Base-by-base conservation (phyloP, 257 asterid species). In the Lycium ferocissimum region DNA sequence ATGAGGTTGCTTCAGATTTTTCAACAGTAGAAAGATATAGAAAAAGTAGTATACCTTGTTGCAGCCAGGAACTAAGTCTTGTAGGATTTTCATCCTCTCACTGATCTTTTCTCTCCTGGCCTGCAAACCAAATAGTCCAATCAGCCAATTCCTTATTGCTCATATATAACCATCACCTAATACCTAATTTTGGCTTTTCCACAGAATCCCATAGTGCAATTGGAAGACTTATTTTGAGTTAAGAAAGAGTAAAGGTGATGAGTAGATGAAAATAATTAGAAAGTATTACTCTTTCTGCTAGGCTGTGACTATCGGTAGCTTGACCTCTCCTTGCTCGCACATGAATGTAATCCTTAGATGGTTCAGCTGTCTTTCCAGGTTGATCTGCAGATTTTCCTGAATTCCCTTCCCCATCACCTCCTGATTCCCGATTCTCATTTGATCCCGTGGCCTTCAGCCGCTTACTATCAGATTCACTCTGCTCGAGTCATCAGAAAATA, bases 271-370 rank as follows among this genome's bases (percentile, higher is more conserved):
- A 82, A 40, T 5, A 26, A 26, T 26, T 26, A 6, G 5, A 40
- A 40, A 40, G 45, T 3, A 40, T 89, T 89, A 91, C 93, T 84
- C 93, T 89, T 84, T 91, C 93, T 1, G 92, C 93, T 61, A 91
- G 89, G 85, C 92, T 91, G 78, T 91, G 93, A 84, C 89, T 91
- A 65, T 91, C 93, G 43, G 92, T 91, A 67, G 93, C 93, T 85
- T 91, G 92, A 82, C 93, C 93, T 83, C 93, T 86, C 88, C 92
- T 86, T 2, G 91, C 93, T 70, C 93, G 87, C 54, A 89, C 93
- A 84, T 90, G 93, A 61, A 91, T 91, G 81, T 91, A 91, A 82
- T 89, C 93, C 83, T 91, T 91, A 22, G 90, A 86, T n/a, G 86
- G 88, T 66, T 89, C 93, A 49, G 71, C 56, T 47, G 85, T 82